A percentile compares a stretch with the other conserved stretches of the same genome.
Evolutionary conservation across 2,329 filamentous ascomycete genomes (phyloP).

Genomic region (Xylaria arbuscula): DNA sequence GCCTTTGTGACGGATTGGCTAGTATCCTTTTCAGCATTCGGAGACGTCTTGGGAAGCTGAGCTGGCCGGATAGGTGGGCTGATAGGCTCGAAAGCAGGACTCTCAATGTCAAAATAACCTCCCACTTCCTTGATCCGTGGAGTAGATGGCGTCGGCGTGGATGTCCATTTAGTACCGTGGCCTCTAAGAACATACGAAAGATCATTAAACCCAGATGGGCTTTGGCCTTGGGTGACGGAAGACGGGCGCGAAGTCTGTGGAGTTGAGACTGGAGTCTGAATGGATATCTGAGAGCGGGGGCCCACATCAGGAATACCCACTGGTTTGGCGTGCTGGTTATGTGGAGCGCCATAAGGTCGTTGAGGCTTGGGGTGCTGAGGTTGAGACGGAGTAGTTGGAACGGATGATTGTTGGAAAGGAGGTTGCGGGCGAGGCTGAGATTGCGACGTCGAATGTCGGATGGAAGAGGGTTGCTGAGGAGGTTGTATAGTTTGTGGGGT

Average conservation of each 20-base stretch:
- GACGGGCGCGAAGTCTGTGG: conserved; percentile 38
- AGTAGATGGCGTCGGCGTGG: conserved; percentile 68
- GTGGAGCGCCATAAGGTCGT: conserved; percentile 45
- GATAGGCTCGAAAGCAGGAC: conserved; percentile 68
- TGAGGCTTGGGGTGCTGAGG: conserved; percentile 39
- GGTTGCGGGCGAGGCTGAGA: conserved; percentile 27
- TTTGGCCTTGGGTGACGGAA: conserved; percentile 41
- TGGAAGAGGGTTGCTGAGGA: conserved; percentile 39
- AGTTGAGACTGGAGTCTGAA: conserved; percentile 41
- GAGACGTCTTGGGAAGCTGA: conserved; percentile 52
- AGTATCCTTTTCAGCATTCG: conserved; percentile 49
- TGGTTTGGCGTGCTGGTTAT: conserved; percentile 45
- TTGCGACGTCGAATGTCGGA: conserved; percentile 39
- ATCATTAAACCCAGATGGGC: conserved; percentile 40
- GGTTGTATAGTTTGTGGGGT: conserved; percentile 41
- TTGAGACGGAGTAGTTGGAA: conserved; percentile 43
- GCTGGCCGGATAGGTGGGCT: conserved; percentile 62
- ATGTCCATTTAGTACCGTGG: conserved; percentile 69
- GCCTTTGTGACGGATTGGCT: conserved; percentile 48
- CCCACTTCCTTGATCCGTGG: conserved; percentile 54
- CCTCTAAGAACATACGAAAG: conserved; percentile 50
- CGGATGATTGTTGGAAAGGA: conserved; percentile 36
- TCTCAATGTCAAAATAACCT: conserved; percentile 56
- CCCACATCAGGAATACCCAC: conserved; percentile 29
- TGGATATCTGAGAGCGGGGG: conserved; percentile 41